Conservation (phyloP, 1,139 yeast genomes). For the Pneumocystis jirovecii region DNA sequence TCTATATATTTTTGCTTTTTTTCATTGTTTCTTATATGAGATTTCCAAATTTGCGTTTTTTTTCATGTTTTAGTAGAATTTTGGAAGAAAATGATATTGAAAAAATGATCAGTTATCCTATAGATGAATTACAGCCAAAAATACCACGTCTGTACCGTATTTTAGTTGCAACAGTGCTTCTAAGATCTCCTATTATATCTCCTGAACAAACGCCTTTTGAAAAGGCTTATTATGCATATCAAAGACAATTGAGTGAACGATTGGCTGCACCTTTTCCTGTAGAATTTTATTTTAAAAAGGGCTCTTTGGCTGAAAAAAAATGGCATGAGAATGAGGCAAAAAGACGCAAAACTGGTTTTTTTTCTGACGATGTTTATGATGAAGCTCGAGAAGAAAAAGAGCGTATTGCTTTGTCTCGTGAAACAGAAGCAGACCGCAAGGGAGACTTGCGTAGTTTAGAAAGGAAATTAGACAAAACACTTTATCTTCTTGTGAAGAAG, state of each 20-base stretch:
- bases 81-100: not conserved
- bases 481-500: constrained; percentile 51
- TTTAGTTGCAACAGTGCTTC: constrained; percentile 38
- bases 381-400: constrained; percentile 29
- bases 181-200: constrained; percentile 73
- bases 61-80: not conserved
- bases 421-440: constrained; percentile 56
- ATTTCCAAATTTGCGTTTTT: not conserved
- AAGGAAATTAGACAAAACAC: constrained; percentile 62
- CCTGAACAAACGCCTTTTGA: constrained; percentile 64
- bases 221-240: constrained; percentile 62
- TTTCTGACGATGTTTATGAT: constrained; percentile 25
- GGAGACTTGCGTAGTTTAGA: constrained; percentile 57
- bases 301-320: constrained; percentile 75
- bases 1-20: not conserved
- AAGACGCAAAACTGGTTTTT: constrained; percentile 43
- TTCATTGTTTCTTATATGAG: not conserved
- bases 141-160: constrained; percentile 2
- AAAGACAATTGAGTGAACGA: constrained; percentile 71
- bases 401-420: constrained; percentile 54
- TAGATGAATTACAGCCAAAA: not conserved
- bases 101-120: not conserved
- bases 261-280: constrained; percentile 97
- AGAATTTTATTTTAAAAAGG: constrained; percentile 80
- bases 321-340: constrained; percentile 58